These are phyloP conservation scores for Berberis thunbergii DNA, from an alignment of 164 flowering plant species.

Conservation along the genomic window DNA sequence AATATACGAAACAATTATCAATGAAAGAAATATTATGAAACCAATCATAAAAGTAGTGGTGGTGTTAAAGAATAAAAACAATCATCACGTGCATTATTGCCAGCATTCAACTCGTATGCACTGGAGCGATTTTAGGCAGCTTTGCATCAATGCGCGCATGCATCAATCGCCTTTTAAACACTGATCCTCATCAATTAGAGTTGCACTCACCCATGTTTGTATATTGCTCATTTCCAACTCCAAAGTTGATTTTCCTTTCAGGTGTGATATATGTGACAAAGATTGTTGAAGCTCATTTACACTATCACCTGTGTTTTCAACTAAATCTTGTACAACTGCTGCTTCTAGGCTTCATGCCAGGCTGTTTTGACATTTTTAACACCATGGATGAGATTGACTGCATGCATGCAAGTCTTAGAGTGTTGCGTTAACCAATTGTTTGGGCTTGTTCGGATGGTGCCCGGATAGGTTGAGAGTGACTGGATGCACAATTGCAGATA, in stretches of 20 bases:
- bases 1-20: no score
- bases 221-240: slow-evolving; percentile 32
- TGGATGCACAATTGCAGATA: slow-evolving; percentile 21
- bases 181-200: slow-evolving; percentile 18
- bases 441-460: slow-evolving; percentile 16
- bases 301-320: slow-evolving; percentile 21
- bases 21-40: no score
- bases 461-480: slow-evolving; percentile 15
- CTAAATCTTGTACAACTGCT: slow-evolving; percentile 24
- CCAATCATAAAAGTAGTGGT: no score
- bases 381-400: slow-evolving; percentile 10
- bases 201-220: slow-evolving; percentile 38
- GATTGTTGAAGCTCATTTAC: slow-evolving; percentile 25
- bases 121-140: no score
- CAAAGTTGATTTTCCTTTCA: slow-evolving; percentile 6
- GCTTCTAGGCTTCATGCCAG: slow-evolving; percentile 10
- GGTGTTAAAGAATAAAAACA: no score
- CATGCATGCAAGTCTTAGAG: slow-evolving; percentile 18
- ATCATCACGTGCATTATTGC: no score
- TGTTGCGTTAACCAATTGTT: slow-evolving; percentile 22
- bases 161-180: no score
- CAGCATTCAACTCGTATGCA: no score
- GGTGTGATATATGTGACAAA: slow-evolving; percentile 15
- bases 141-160: no score
- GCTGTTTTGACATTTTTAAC: slow-evolving; percentile 6